Evolutionary conservation across 441 rosid genomes (phyloP), one percentile per base, ranked within the genome.

Genomic region (Syzygium malaccense): DNA sequence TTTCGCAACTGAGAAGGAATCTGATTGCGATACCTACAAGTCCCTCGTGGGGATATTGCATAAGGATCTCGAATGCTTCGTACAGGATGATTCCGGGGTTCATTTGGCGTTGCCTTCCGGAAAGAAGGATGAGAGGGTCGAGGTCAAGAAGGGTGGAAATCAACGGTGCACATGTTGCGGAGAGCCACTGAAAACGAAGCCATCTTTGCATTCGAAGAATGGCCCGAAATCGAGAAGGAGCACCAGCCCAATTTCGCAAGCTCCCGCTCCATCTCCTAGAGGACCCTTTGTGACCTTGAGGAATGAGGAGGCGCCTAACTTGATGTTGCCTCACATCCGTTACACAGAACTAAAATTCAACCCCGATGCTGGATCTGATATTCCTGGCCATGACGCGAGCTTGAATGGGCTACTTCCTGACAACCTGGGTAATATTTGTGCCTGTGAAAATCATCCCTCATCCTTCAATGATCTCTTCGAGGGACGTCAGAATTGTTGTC

Each of bases 251-350:
- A n/a, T 91, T 64, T 85, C 94, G 88, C 91, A 92, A 54, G 98
- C 94, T 88, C 96, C 98, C 1, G 87, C 96, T 84, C 98, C 99
- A 64, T 95, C 99, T 90, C 99, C 99, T 12, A 89, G 95, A 90
- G 94, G 94, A 25, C 91, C 97, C 28, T 93, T 93, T 79, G 86
- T 79, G 45, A 62, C 75, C 26, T 57, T 58, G 26, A 92, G 89
- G 88, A 87, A 85, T 56, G 93, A 91, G 64, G 91, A 87, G 66
- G 79, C 86, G 30, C 93, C 92, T 14, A 87, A 80, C 60, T 49
- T 94, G 86, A 94, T 92, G 37, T 88, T 95, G 75, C 89, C 95
- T 54, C 92, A 91, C 11, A 85, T 92, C 3, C 88, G 93, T 80
- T 91, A 88, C 91, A 41, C 92, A 6, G 95, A 93, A 86, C 95